Percentiles rank a stretch among this genome's conserved stretches.
These are phyloP conservation scores for Microdochium trichocladiopsis DNA, from an alignment of 2,329 filamentous ascomycete genomes.

Conservation along the genomic window DNA sequence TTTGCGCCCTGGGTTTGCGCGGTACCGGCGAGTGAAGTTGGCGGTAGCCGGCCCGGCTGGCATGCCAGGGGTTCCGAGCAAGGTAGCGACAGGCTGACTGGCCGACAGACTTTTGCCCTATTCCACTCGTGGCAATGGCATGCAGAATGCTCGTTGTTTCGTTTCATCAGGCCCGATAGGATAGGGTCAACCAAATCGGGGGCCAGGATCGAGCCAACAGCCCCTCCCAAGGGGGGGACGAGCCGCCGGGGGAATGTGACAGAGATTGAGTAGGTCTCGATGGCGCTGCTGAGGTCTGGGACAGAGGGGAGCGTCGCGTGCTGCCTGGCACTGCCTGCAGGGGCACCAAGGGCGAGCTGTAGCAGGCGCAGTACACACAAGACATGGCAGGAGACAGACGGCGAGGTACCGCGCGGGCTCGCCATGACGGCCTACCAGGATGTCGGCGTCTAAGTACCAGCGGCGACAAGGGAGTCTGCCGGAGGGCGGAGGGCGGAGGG, in stretches of 20 bases:
- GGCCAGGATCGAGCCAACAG: too few relatives aligned
- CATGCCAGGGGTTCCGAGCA: neutral
- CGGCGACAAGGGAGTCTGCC: neutral
- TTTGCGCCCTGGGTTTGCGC: too few relatives aligned
- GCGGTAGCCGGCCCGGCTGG: neutral
- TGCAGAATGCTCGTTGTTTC: neutral
- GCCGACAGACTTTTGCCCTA: neutral
- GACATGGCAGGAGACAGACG: too few relatives aligned
- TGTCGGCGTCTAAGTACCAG: neutral
- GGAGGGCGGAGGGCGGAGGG: neutral
- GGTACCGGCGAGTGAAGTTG: too few relatives aligned
- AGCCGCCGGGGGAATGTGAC: neutral
- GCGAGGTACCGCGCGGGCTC: too few relatives aligned
- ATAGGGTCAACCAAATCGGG: too few relatives aligned
- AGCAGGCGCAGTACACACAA: too few relatives aligned
- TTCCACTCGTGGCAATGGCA: neutral
- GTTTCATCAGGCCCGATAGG: too few relatives aligned
- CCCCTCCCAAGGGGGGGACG: too few relatives aligned
- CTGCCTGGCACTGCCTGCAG: too few relatives aligned
- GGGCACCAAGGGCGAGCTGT: too few relatives aligned
- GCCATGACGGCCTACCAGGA: too few relatives aligned
- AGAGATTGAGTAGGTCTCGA: neutral
- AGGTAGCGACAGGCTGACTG: neutral
- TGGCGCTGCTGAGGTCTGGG: neutral
- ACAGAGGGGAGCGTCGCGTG: neutral